A percentile compares a stretch with the other conserved stretches of the same genome.
These are phyloP conservation scores for Saksenaea oblongispora DNA, from an alignment of 371 early-diverging fungal genomes.

Conservation along the genomic window DNA sequence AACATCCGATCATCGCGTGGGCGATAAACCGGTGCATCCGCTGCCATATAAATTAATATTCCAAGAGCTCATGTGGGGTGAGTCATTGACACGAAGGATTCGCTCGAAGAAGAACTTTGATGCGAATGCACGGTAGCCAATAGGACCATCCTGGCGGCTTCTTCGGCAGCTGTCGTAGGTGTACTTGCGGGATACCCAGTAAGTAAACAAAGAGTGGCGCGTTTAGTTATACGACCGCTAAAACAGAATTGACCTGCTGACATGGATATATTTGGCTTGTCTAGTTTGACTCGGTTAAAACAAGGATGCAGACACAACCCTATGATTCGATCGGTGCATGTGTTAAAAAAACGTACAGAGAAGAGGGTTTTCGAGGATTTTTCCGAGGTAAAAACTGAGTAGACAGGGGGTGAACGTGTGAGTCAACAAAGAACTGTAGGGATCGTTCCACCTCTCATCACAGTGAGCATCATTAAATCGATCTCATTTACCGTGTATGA, in stretches of 20 bases:
- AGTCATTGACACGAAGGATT: conserved; percentile 1
- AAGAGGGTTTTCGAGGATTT: conserved; percentile 75
- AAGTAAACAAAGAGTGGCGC: conserved; percentile 6
- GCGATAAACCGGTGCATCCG: conserved; percentile 19
- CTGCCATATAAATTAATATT: conserved; percentile 20
- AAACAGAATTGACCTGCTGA: background rate
- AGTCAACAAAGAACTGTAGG: conserved; percentile 33
- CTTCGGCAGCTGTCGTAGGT: conserved; percentile 62
- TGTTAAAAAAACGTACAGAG: conserved; percentile 63
- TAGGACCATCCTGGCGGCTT: conserved; percentile 62
- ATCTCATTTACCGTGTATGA: conserved; percentile 80
- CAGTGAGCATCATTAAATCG: conserved; percentile 76
- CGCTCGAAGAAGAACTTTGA: background rate
- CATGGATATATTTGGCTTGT: background rate
- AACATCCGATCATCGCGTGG: conserved; percentile 5
- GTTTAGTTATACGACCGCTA: background rate
- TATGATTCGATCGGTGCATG: conserved; percentile 72
- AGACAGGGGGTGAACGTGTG: background rate
- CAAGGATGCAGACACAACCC: conserved; percentile 79
- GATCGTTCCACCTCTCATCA: conserved; percentile 73
- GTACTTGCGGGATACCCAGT: conserved; percentile 63
- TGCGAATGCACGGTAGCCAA: conserved; percentile 36
- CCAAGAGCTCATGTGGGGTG: conserved; percentile 23
- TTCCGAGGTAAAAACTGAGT: conserved; percentile 59
- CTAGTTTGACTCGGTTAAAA: conserved; percentile 79